phyloP scores from a whole-genome alignment of 2,329 filamentous ascomycete genomes.

The Pyrenochaeta sp. region DNA sequence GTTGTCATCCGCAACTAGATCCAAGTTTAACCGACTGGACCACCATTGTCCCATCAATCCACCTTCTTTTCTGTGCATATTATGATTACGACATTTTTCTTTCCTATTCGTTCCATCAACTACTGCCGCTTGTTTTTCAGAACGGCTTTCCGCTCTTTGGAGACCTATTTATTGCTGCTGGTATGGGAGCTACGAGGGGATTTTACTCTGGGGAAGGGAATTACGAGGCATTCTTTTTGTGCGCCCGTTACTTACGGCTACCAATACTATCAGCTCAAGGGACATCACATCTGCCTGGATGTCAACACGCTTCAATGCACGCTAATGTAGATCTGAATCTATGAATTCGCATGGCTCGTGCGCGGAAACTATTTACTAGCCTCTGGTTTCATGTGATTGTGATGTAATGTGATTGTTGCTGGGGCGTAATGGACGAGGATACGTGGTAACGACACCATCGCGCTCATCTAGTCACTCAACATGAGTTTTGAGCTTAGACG shows the following conservation, averaged over 20 bases:
- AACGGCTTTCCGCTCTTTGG: background rate
- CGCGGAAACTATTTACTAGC: slow-evolving; percentile 13
- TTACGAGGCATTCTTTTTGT: slow-evolving; percentile 15
- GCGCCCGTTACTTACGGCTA: slow-evolving; percentile 2
- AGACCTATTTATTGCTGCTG: slow-evolving; percentile 27
- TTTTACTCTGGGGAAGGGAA: slow-evolving; percentile 8
- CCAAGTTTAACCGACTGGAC: background rate
- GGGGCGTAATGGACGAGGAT: too few species aligned
- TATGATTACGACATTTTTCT: slow-evolving; percentile 35
- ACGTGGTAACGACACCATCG: too few species aligned
- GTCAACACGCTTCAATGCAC: slow-evolving; percentile 30
- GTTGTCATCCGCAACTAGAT: slow-evolving; percentile 53
- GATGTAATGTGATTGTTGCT: background rate
- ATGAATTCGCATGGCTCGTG: slow-evolving; percentile 38
- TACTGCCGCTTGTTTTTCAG: background rate
- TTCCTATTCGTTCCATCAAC: slow-evolving; percentile 13
- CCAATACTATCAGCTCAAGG: slow-evolving; percentile 3
- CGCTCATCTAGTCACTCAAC: too few species aligned
- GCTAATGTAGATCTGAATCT: slow-evolving; percentile 27
- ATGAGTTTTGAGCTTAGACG: too few species aligned
- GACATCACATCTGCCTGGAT: slow-evolving; percentile 11
- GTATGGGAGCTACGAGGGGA: slow-evolving; percentile 17
- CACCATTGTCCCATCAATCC: slow-evolving; percentile 5
- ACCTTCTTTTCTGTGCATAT: slow-evolving; percentile 39
- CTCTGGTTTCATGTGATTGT: background rate